Conservation (phyloP, 495 filamentous ascomycete genomes). For the Neurospora sp. region DNA sequence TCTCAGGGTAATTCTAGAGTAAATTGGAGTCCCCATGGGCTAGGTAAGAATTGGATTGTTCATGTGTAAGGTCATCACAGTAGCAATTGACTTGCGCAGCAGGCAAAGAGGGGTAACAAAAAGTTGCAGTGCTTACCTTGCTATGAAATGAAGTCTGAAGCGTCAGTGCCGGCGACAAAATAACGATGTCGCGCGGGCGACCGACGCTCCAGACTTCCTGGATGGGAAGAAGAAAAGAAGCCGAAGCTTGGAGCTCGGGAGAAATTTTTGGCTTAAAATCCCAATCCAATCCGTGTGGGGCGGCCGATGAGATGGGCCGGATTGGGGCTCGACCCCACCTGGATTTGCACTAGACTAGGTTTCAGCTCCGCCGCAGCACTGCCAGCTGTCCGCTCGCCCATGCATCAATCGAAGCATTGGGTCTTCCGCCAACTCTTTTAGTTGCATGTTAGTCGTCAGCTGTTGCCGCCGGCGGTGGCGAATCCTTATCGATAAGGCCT, state of each 20-base stretch:
- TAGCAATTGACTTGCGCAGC: slow-evolving; percentile 17
- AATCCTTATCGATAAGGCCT: slow-evolving; percentile 18
- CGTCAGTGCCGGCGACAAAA: background rate
- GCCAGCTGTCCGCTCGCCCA: background rate
- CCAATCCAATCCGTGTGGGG: slow-evolving; percentile 17
- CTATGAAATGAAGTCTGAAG: slow-evolving; percentile 21
- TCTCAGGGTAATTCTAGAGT: slow-evolving; percentile 67
- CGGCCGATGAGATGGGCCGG: slow-evolving; percentile 11
- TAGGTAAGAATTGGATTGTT: slow-evolving; percentile 81
- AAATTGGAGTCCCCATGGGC: slow-evolving; percentile 51
- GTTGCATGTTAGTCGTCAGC: background rate
- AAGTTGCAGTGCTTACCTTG: slow-evolving; percentile 3
- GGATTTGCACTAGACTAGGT: background rate
- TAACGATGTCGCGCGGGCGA: background rate
- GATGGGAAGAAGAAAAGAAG: slow-evolving; percentile 8
- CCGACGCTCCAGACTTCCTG: slow-evolving; percentile 1
- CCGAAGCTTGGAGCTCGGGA: slow-evolving; percentile 8
- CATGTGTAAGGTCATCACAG: slow-evolving; percentile 45
- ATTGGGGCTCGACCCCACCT: background rate
- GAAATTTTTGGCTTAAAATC: slow-evolving; percentile 17
- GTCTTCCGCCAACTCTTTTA: background rate
- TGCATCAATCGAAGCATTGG: background rate
- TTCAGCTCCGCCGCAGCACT: background rate
- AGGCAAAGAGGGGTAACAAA: slow-evolving; percentile 12
- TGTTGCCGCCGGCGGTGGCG: slow-evolving; percentile 2